These are phyloP conservation scores for Neurospora crassa DNA, from an alignment of 2,329 filamentous ascomycete genomes.

Conservation along the genomic window DNA sequence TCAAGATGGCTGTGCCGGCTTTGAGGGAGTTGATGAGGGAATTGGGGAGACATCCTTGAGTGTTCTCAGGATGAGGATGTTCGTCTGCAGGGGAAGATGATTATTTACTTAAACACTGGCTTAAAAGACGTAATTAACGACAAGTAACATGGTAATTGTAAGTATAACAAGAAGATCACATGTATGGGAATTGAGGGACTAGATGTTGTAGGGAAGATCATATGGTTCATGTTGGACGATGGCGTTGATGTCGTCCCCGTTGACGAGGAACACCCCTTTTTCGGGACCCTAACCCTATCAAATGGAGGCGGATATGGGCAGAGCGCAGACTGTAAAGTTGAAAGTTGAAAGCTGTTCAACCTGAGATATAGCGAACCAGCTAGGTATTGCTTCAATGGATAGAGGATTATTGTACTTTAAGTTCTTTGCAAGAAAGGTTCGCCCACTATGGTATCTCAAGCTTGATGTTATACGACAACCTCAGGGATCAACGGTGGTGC, in stretches of 20 bases:
- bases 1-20: background rate
- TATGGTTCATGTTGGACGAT: background rate
- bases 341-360: background rate
- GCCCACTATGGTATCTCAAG: background rate
- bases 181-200: background rate
- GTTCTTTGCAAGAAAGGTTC: background rate
- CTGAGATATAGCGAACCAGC: no score
- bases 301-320: background rate
- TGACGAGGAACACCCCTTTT: background rate
- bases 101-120: background rate
- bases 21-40: background rate
- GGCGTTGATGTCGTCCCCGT: background rate
- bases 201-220: background rate
- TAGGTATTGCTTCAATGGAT: no score
- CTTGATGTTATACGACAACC: background rate
- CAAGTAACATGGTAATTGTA: rapidly evolving
- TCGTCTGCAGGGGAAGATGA: background rate
- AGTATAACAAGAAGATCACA: background rate
- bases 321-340: background rate
- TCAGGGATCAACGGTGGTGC: background rate
- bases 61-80: background rate
- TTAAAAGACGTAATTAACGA: background rate
- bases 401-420: no score
- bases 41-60: background rate
- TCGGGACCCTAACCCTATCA: background rate